These are phyloP conservation scores for Cylindrodendrum hubeiense DNA, from an alignment of 2,329 filamentous ascomycete species.

Conservation along the genomic window DNA sequence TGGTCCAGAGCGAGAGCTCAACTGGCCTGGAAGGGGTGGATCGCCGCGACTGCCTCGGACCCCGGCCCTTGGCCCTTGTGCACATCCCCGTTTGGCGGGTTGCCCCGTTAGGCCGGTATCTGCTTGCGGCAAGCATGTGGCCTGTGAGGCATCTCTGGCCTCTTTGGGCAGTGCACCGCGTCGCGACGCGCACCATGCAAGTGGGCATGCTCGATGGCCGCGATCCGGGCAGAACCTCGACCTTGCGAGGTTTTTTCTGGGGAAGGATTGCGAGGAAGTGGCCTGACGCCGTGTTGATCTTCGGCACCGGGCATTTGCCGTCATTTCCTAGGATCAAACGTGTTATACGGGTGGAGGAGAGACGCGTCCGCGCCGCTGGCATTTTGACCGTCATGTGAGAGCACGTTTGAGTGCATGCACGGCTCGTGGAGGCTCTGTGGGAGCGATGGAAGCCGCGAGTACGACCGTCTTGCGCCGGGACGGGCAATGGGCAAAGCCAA, in stretches of 20 bases:
- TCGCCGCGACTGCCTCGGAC: slow-evolving; percentile 15
- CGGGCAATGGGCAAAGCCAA: background rate
- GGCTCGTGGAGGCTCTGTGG: background rate
- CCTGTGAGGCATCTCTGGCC: slow-evolving; percentile 19
- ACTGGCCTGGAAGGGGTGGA: slow-evolving; percentile 24
- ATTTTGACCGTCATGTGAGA: background rate
- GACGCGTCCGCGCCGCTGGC: background rate
- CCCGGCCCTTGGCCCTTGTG: slow-evolving; percentile 21
- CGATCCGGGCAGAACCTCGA: background rate
- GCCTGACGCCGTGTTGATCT: background rate
- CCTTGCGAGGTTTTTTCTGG: background rate
- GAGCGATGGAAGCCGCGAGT: background rate
- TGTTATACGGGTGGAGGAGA: background rate
- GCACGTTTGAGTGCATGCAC: slow-evolving; percentile 1
- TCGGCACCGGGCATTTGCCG: background rate
- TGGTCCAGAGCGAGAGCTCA: background rate
- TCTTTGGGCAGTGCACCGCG: slow-evolving; percentile 16
- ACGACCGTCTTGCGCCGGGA: background rate
- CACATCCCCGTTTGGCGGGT: slow-evolving; percentile 5
- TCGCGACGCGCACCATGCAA: slow-evolving; percentile 25
- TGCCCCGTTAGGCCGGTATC: slow-evolving; percentile 22
- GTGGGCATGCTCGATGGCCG: background rate
- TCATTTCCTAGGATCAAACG: background rate
- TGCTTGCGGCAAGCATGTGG: slow-evolving; percentile 1
- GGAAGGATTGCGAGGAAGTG: background rate